Percentiles rank a stretch among this genome's conserved stretches.
phyloP scores from a whole-genome alignment of 2,329 filamentous ascomycete species.

The Verticillium nonalfalfae region DNA sequence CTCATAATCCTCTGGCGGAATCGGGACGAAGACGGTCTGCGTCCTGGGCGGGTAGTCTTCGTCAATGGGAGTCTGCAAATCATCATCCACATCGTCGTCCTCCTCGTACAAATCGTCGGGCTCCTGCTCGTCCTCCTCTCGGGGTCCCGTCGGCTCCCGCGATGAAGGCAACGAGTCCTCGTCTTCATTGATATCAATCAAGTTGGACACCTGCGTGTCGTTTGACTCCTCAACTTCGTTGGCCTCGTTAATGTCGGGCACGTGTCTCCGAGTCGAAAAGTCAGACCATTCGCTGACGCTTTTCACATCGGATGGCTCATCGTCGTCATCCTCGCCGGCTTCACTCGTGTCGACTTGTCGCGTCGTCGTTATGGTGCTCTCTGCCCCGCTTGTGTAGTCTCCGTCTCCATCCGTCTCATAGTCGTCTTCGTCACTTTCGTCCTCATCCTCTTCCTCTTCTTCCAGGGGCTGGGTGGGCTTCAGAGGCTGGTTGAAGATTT shows the following conservation, averaged over 20 bases:
- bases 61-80: conserved; percentile 8
- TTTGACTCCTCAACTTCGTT: conserved; percentile 24
- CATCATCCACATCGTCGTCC: conserved; percentile 19
- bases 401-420: conserved; percentile 58
- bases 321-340: conserved; percentile 39
- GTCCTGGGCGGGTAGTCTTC: conserved; percentile 43
- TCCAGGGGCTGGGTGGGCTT: conserved; percentile 27
- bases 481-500: conserved; percentile 88
- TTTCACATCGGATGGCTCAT: conserved; percentile 51
- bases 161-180: conserved; percentile 18
- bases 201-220: conserved; percentile 29
- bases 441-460: conserved; percentile 21
- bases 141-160: conserved; percentile 20
- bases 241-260: conserved; percentile 39
- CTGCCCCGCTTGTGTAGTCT: conserved; percentile 78
- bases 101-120: conserved; percentile 18
- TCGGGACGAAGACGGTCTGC: conserved; percentile 65
- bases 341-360: conserved; percentile 48
- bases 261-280: conserved; percentile 68
- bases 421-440: conserved; percentile 53
- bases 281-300: conserved; percentile 84
- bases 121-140: conserved; percentile 23
- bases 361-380: conserved; percentile 78
- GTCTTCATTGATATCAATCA: conserved; percentile 29
- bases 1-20: conserved; percentile 82